Percentiles rank a stretch among this genome's conserved stretches.
Evolutionary conservation across 768 basidiomycete species (phyloP).

Genomic region (Pholiota microspora): DNA sequence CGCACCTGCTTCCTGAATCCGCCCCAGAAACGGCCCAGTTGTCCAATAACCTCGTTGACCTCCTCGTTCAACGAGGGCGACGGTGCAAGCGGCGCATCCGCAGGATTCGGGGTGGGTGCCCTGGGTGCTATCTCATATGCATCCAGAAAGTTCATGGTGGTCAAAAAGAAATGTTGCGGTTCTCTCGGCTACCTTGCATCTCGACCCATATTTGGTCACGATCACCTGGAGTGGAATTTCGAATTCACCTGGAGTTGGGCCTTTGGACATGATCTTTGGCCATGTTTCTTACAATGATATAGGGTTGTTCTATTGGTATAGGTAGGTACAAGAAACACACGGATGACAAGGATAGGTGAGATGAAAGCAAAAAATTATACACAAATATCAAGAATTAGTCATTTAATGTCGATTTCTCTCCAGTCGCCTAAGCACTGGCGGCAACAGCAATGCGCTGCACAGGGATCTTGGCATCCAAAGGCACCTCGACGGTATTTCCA

Average conservation of each 20-base stretch:
- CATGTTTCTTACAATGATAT: background rate
- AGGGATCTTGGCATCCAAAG: slow-evolving; percentile 24
- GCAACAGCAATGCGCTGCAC: slow-evolving; percentile 26
- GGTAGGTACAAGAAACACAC: background rate
- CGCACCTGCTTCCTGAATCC: slow-evolving; percentile 86
- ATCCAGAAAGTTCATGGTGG: slow-evolving; percentile 72
- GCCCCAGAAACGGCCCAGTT: slow-evolving; percentile 86
- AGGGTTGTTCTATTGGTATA: slow-evolving; percentile 5
- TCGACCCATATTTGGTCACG: background rate
- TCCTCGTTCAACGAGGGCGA: slow-evolving; percentile 76
- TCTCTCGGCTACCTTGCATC: background rate
- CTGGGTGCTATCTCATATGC: slow-evolving; percentile 56
- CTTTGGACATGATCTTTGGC: background rate
- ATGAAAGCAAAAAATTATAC: slow-evolving; percentile 4
- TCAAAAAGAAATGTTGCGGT: slow-evolving; percentile 3
- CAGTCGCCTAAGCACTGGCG: slow-evolving; percentile 23
- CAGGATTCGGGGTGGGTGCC: slow-evolving; percentile 43
- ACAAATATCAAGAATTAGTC: background rate
- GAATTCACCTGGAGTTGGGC: no score
- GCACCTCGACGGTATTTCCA: slow-evolving; percentile 10
- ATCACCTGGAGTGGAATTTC: no score
- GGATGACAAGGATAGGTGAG: background rate
- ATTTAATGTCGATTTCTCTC: background rate
- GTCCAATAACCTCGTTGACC: slow-evolving; percentile 85
- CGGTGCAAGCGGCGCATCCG: slow-evolving; percentile 31